Base-by-base conservation (phyloP, 73 alveolate genomes). In the Stentor coeruleus region DNA sequence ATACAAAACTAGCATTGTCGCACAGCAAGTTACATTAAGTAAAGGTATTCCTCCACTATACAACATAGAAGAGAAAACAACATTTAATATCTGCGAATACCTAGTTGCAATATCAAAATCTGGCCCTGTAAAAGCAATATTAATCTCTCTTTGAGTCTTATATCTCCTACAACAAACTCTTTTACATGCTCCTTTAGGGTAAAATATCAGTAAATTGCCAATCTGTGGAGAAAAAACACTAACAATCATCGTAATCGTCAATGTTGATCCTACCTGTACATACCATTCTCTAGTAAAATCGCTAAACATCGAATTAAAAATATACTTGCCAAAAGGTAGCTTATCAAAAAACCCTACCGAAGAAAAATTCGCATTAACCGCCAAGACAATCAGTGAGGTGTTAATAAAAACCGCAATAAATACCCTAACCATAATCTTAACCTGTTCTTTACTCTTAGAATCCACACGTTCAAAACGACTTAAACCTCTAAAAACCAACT, bases 1-100 rank as follows among this genome's bases (percentile, higher is more conserved):
- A 81, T 90, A 90, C 14, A 37, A 49, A 35, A 90, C 38, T 38
- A 90, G 77, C 55, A 87, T 37, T 3, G 85, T 11, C 35, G 39
- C 20, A 36, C 59, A 73, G 0, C 59, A 77, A n/a, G 84, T 38
- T 6, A 74, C 26, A 72, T 90, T 86, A 3, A 90, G 89, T 3
- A 88, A 40, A 31, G 96, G 96, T 85, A 90, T 87, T 0, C 93
- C 93, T 31, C 89, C 79, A 11, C 90, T 84, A 60, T 58, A 90
- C 74, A 85, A 82, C 38, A 90, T 35, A 1, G 83, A 30, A 14
- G 87, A 75, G 79, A 79, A 90, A 42, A 88, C 42, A 2, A 58
- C 37, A 31, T 84, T 42, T 42, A 90, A 74, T 31, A 90, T 59
- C 66, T 82, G 42, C 35, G 96, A 75, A 74, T 84, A 84, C 58